A percentile compares a stretch with the other conserved stretches of the same genome.
Conservation (phyloP, 331 rosid species). For the Quercus lobata region DNA sequence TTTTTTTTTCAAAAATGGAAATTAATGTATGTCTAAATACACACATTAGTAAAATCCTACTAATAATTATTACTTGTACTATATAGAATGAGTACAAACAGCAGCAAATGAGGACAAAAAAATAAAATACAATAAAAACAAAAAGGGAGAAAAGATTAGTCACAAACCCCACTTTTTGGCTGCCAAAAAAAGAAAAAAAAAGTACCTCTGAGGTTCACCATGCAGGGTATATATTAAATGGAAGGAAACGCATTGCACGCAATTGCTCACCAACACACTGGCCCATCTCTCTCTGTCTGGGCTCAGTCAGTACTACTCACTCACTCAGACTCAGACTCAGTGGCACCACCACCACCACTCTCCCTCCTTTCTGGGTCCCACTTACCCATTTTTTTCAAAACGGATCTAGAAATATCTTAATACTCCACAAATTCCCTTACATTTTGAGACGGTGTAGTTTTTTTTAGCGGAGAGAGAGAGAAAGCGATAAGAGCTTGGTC, state of each 20-base stretch:
- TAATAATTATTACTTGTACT: too few species aligned
- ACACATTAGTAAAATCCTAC: too few species aligned
- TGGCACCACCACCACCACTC: not conserved
- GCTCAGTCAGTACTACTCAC: constrained; percentile 12
- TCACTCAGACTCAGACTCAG: not conserved
- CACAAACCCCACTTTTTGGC: constrained; percentile 13
- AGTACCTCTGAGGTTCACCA: not conserved
- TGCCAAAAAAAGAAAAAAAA: not conserved
- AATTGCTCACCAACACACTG: constrained; percentile 70
- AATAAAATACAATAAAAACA: too few species aligned
- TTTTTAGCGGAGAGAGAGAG: not conserved
- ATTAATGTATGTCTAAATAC: too few species aligned
- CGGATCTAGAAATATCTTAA: constrained; percentile 16
- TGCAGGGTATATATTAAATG: constrained; percentile 32
- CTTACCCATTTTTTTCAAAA: not conserved
- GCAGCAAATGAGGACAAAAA: too few species aligned
- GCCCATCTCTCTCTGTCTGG: not conserved
- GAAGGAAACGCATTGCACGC: constrained; percentile 43
- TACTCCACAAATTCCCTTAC: not conserved
- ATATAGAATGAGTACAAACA: too few species aligned
- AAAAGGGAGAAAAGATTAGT: constrained; percentile 6
- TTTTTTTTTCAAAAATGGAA: too few species aligned
- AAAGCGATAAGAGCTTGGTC: constrained; percentile 13
- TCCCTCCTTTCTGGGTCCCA: not conserved
- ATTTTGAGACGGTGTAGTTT: not conserved